A percentile compares a stretch with the other conserved stretches of the same genome.
Evolutionary conservation across 208 protist species (phyloP).

Genomic region (Endotrypanum monterogeii): DNA sequence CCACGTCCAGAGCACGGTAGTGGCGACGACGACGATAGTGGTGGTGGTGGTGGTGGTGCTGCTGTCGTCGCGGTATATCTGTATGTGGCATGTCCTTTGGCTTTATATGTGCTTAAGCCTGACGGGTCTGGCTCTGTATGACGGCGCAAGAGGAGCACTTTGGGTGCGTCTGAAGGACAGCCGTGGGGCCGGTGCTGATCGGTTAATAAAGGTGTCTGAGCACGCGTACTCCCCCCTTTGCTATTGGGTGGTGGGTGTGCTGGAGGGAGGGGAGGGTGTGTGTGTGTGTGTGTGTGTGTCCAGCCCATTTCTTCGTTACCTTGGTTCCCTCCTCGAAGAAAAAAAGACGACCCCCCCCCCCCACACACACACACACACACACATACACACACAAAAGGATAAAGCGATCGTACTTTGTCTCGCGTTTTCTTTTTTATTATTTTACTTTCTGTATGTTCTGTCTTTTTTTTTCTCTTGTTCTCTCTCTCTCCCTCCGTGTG

Average conservation of each 20-base stretch:
- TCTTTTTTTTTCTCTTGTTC: no score
- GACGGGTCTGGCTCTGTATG: neutral
- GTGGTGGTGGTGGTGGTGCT: neutral
- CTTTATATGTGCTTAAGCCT: neutral
- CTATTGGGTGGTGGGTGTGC: neutral
- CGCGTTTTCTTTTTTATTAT: no score
- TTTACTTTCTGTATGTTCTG: no score
- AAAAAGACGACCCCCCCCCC: no score
- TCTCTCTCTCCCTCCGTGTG: no score
- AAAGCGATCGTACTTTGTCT: no score
- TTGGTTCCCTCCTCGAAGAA: no score
- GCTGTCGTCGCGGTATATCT: neutral
- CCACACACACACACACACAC: no score
- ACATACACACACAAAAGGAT: no score
- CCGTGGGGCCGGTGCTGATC: neutral
- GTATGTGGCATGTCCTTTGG: neutral
- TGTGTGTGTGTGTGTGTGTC: conserved; percentile 1
- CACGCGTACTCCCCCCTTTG: neutral
- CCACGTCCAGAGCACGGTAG: neutral
- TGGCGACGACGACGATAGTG: neutral
- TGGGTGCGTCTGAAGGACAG: neutral
- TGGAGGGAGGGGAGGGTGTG: no score
- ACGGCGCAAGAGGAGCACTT: neutral
- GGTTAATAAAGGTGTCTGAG: neutral
- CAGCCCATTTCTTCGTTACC: no score